These are phyloP conservation scores for Crithidia expoeki DNA, from an alignment of 208 protist species.

Conservation along the genomic window DNA sequence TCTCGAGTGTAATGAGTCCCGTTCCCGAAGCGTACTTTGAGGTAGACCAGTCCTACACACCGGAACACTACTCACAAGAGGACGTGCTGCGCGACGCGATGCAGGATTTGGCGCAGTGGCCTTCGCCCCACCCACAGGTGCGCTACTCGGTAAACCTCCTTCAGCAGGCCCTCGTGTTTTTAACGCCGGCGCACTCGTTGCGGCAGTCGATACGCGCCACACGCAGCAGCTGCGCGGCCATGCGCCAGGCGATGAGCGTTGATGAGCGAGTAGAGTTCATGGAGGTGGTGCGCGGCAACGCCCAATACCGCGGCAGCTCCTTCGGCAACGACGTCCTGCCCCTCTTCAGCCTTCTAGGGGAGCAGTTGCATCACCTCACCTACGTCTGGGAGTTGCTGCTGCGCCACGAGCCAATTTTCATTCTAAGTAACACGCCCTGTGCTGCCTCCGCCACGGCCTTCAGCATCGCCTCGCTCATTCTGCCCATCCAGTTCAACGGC, in stretches of 20 bases:
- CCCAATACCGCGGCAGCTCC: conserved; percentile 25
- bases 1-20: conserved; percentile 70
- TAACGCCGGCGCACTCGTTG: conserved; percentile 61
- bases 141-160: conserved; percentile 78
- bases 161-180: conserved; percentile 71
- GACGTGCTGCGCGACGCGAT: conserved; percentile 71
- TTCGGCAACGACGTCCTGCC: conserved; percentile 60
- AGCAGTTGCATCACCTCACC: conserved; percentile 78
- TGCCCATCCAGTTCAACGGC: conserved; percentile 76
- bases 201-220: conserved; percentile 27
- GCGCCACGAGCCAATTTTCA: conserved; percentile 77
- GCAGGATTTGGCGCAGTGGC: conserved; percentile 74
- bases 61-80: conserved; percentile 68
- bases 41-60: conserved; percentile 70
- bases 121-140: conserved; percentile 75
- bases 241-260: conserved; percentile 26
- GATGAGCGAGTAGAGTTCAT: conserved; percentile 26
- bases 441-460: conserved; percentile 69
- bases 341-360: conserved; percentile 67
- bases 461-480: conserved; percentile 73
- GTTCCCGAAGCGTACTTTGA: conserved; percentile 60
- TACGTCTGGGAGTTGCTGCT: conserved; percentile 86
- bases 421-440: conserved; percentile 82
- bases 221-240: conserved; percentile 27
- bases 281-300: conserved; percentile 16